Evolutionary conservation across 129 eudicot genomes (phyloP).

Genomic region (Ambrosia artemisiifolia): DNA sequence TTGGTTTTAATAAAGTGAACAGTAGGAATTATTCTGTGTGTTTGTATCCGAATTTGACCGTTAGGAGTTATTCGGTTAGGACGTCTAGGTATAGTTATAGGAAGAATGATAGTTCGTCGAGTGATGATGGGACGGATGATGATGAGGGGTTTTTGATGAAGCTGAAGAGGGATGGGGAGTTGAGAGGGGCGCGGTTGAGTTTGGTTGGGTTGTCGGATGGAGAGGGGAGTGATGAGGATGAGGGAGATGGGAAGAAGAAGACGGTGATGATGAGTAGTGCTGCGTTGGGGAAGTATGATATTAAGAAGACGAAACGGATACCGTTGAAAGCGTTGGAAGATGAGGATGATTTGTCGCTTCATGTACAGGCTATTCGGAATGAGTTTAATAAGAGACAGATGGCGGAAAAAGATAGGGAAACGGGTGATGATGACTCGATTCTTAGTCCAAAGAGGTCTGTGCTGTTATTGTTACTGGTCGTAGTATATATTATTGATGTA

Average conservation of each 20-base stretch:
- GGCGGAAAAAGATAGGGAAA: constrained; percentile 24
- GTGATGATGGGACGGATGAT: constrained; percentile 39
- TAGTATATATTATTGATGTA: neutral
- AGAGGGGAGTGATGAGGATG: constrained; percentile 27
- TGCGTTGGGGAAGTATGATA: constrained; percentile 72
- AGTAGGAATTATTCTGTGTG: neutral
- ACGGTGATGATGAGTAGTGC: constrained; percentile 57
- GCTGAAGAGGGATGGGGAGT: constrained; percentile 17
- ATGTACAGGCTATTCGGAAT: constrained; percentile 55
- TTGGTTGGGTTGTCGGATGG: constrained; percentile 28
- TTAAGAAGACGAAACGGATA: constrained; percentile 49
- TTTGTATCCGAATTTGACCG: no score
- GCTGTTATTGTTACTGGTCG: neutral
- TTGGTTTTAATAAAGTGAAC: constrained; percentile 18
- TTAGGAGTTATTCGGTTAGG: constrained; percentile 38
- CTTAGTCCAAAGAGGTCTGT: constrained; percentile 64
- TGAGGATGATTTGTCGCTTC: constrained; percentile 55
- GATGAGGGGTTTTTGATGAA: constrained; percentile 27
- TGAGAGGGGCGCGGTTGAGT: constrained; percentile 41
- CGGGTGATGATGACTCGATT: constrained; percentile 45
- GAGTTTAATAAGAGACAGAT: constrained; percentile 52
- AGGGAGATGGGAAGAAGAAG: constrained; percentile 35
- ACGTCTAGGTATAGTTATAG: constrained; percentile 24
- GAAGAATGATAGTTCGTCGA: constrained; percentile 43
- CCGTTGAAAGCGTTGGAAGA: constrained; percentile 53